Base-by-base conservation (phyloP, 1,284 basidiomycete genomes). In the Melampsora americana region DNA sequence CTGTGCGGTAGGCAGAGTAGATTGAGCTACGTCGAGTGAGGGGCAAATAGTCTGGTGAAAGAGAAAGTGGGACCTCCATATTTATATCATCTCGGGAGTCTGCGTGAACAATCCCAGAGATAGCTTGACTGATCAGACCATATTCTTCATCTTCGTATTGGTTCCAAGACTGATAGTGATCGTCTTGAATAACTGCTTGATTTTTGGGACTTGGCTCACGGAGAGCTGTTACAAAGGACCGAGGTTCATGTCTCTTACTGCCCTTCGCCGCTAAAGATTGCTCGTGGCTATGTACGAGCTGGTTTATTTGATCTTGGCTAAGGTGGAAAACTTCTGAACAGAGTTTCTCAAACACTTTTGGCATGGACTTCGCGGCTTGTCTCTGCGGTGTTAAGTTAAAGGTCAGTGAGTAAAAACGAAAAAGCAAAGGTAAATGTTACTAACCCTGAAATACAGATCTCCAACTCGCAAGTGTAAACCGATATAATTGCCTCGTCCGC, bases 381-480 rank as follows among this genome's bases (percentile, higher is more conserved):
- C n/a, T n/a, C 61, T 64, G 42, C 35, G 53, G 23, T 48, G 16
- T 4, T 4, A 53, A 5, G 23, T 53, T 3, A 14, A 53, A 53
- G 4, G 50, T 20, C 23, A 53, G 18, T 53, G 3, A 14, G 12
- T 20, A 12, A 18, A 28, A 56, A 68, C n/a, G 26, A 18, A n/a
- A 28, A 30, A 39, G 30, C n/a, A 59, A 48, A 39, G 6, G 59
- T 11, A 1, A 35, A 72, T 18, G 62, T 28, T 2, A 20, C 39
- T 74, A 28, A 80, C 79, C 78, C 84, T 84, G 81, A 92, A 92
- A 5, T 83, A 79, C 0, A 89, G 88, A 78, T 91, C 89, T 6
- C 87, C 87, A 4, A 90, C 80, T 12, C 91, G 87, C 1, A 92
- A 81, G 79, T 92, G 90, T 5, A 86, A 86, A 1, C 86, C 89